phyloP scores from a whole-genome alignment of 305 asterid species.

The Solanum hybrid region DNA sequence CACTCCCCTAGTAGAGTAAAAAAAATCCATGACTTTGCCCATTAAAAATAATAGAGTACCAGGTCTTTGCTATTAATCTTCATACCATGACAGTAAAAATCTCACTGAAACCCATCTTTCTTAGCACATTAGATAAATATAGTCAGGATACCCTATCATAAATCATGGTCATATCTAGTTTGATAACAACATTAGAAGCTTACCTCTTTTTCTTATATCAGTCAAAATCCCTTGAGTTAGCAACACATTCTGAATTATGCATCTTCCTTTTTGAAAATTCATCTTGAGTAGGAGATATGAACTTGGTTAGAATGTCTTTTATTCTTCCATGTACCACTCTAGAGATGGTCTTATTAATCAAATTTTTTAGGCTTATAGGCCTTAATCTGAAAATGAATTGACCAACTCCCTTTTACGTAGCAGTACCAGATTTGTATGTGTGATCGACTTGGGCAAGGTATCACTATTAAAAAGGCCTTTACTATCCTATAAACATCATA shows the following conservation, averaged over 20 bases:
- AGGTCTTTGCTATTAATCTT: too few species aligned
- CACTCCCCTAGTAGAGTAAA: not conserved
- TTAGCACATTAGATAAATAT: not conserved
- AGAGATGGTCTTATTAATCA: not conserved
- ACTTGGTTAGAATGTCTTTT: not conserved
- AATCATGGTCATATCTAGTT: not conserved
- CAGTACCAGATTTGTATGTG: not conserved
- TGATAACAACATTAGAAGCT: not conserved
- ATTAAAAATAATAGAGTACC: too few species aligned
- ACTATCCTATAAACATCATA: not conserved
- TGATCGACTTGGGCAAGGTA: not conserved
- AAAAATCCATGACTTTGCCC: too few species aligned
- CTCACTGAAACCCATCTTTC: not conserved
- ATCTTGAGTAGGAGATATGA: not conserved
- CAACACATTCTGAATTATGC: not conserved
- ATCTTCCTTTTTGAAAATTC: not conserved
- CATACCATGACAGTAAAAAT: not conserved
- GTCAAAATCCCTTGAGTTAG: not conserved
- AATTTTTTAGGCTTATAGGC: not conserved
- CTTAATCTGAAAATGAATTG: not conserved
- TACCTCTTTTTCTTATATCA: not conserved
- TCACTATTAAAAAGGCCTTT: not conserved
- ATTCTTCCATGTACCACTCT: not conserved
- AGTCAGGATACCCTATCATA: not conserved
- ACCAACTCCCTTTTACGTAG: not conserved